Conservation (phyloP, 2,329 filamentous ascomycete genomes). For the Claviceps africana region DNA sequence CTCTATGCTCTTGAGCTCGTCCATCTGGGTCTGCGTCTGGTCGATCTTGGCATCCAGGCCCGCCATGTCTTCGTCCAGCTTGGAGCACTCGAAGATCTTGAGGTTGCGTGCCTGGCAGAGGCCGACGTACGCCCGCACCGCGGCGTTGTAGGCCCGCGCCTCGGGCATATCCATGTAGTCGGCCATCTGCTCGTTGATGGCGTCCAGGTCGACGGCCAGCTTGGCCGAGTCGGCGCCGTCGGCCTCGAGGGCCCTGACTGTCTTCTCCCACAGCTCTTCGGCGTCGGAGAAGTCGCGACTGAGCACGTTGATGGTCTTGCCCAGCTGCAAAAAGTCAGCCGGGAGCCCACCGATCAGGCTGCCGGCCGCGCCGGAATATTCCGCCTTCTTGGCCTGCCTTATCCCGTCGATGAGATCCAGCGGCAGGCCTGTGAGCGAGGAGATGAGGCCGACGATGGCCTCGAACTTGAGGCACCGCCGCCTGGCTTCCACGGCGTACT, state of each 20-base stretch:
- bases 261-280: neutral
- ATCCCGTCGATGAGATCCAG: neutral
- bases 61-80: neutral
- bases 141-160: neutral
- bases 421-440: neutral
- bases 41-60: neutral
- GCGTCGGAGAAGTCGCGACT: neutral
- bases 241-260: neutral
- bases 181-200: neutral
- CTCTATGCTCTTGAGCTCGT: neutral
- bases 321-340: neutral
- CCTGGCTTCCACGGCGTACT: neutral
- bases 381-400: neutral
- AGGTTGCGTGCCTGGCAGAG: neutral
- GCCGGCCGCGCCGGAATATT: neutral
- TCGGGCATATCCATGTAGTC: neutral
- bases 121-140: neutral
- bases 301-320: neutral
- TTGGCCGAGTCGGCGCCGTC: neutral
- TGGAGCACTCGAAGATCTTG: neutral
- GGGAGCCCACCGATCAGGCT: neutral
- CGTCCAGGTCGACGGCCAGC: neutral
- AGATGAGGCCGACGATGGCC: neutral
- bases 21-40: neutral
- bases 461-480: neutral